Conservation (phyloP, 345 rosid genomes). For the Cardiospermum halicacabum region DNA sequence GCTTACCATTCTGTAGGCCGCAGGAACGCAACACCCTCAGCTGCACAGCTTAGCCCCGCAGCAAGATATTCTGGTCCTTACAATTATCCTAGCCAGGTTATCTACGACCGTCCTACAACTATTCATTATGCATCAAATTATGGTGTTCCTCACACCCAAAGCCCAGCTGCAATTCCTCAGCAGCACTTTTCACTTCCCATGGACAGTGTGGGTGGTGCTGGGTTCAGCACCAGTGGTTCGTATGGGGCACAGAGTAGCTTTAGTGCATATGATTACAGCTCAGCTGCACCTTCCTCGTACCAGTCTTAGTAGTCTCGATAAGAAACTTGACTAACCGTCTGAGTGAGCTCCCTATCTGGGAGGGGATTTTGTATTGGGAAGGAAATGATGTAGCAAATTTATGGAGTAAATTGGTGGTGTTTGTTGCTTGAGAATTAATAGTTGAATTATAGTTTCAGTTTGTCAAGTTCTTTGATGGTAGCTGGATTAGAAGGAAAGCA, state of each 20-base stretch:
- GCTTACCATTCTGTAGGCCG: slow-evolving; percentile 28
- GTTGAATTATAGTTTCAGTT: background rate
- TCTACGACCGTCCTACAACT: slow-evolving; percentile 29
- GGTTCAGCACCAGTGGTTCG: slow-evolving; percentile 21
- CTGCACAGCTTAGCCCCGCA: slow-evolving; percentile 45
- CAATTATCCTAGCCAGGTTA: slow-evolving; percentile 35
- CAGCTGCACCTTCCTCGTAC: slow-evolving; percentile 25
- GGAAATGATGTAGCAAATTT: background rate
- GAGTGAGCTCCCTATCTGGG: background rate
- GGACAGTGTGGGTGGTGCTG: slow-evolving; percentile 22
- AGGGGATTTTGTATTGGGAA: background rate
- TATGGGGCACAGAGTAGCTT: slow-evolving; percentile 34
- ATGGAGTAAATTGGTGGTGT: background rate
- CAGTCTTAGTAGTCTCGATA: slow-evolving; percentile 24
- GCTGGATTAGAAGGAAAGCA: too few species aligned
- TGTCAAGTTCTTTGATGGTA: background rate
- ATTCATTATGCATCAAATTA: slow-evolving; percentile 29
- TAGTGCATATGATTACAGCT: slow-evolving; percentile 29
- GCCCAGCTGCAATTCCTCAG: slow-evolving; percentile 29
- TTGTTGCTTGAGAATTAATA: background rate
- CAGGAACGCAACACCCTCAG: slow-evolving; percentile 30
- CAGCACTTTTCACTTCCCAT: slow-evolving; percentile 33
- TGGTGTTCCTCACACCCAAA: slow-evolving; percentile 30
- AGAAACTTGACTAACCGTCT: background rate
- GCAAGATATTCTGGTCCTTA: slow-evolving; percentile 36